A percentile compares a stretch with the other conserved stretches of the same genome.
phyloP scores from a whole-genome alignment of 768 basidiomycete genomes.

The Suillus cothurnatus region DNA sequence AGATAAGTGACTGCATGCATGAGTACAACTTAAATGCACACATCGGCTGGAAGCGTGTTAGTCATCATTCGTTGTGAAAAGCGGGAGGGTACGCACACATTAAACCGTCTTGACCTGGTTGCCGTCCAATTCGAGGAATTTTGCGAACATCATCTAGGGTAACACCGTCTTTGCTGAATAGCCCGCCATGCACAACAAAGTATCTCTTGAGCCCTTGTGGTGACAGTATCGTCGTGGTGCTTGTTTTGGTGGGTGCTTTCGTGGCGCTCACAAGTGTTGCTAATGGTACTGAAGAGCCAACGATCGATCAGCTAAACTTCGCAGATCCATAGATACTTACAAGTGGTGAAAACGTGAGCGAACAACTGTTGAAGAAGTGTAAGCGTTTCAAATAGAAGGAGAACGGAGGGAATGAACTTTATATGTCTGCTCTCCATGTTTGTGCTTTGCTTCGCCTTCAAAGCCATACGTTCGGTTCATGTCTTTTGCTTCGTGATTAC shows the following conservation, averaged over 20 bases:
- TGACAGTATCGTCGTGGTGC: conserved; percentile 67
- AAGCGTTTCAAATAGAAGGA: conserved; percentile 2
- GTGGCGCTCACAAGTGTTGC: conserved; percentile 84
- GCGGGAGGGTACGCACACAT: conserved; percentile 68
- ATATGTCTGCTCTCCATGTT: conserved; percentile 94
- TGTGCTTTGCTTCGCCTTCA: conserved; percentile 95
- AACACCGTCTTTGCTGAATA: conserved; percentile 95
- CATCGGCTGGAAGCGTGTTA: conserved; percentile 55
- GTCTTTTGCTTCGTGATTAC: conserved; percentile 95
- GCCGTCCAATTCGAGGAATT: conserved; percentile 82
- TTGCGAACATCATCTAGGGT: conserved; percentile 91
- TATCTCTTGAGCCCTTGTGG: conserved; percentile 83
- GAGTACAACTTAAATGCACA: conserved; percentile 29
- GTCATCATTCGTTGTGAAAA: conserved; percentile 7
- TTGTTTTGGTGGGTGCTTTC: conserved; percentile 46
- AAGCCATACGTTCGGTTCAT: conserved; percentile 97
- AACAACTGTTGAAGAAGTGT: conserved; percentile 61
- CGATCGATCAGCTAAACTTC: conserved; percentile 8
- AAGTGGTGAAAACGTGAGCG: conserved; percentile 87
- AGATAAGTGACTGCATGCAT: conserved; percentile 9
- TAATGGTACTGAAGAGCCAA: conserved; percentile 70
- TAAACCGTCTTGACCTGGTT: conserved; percentile 92
- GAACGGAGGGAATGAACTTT: conserved; percentile 50
- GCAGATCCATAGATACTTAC: conserved; percentile 46
- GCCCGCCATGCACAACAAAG: conserved; percentile 94